Base-by-base conservation (phyloP, 1,284 basidiomycete species). In the Pascua sp. region DNA sequence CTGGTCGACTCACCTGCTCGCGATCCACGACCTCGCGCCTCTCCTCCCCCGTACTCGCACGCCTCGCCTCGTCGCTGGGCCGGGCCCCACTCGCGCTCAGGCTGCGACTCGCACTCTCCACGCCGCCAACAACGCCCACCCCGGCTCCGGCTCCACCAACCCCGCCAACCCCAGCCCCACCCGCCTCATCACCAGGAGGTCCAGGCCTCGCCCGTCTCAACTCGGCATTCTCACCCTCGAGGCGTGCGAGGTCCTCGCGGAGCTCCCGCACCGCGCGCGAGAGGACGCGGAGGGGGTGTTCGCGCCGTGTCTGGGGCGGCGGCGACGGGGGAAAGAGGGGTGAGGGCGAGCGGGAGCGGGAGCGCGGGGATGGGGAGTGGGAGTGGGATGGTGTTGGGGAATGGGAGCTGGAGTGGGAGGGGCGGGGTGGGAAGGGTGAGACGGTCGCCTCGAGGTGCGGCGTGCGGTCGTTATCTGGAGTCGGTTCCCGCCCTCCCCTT, bases 301-400 rank as follows among this genome's bases (percentile, higher is more conserved):
- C 56, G 40, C 47, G 32, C 16, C 42, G 69, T 2, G 47, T n/a
- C 5, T 44, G 42, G 10, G 5, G 59, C n/a, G 69, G 71, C 4
- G 72, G 73, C 0, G 71, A 72, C 8, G 73, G 72, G 7, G 72
- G 73, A 41, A 74, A 76, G 1, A 74, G 70, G 4, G 65, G 55
- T 7, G 24, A 32, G 24, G 24, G 24, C 24, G 24, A 32, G 24
- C 4, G 24, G 4, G 24, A 32, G 24, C 52, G 32, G 9, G 45
- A 12, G 38, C 46, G 42, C 24, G 24, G 24, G 24, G 24, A 32
- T 32, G 24, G 24, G 24, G 24, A 32, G 3, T 3, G 24, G 24
- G 24, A 32, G 3, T 3, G 24, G 24, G 24, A 32, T 32, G 24
- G 24, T 3, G 24, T 4, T 32, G 24, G 24, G 24, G 24, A 32